phyloP scores from a whole-genome alignment of 768 basidiomycete species.

The Macrolepiota fuliginosa region DNA sequence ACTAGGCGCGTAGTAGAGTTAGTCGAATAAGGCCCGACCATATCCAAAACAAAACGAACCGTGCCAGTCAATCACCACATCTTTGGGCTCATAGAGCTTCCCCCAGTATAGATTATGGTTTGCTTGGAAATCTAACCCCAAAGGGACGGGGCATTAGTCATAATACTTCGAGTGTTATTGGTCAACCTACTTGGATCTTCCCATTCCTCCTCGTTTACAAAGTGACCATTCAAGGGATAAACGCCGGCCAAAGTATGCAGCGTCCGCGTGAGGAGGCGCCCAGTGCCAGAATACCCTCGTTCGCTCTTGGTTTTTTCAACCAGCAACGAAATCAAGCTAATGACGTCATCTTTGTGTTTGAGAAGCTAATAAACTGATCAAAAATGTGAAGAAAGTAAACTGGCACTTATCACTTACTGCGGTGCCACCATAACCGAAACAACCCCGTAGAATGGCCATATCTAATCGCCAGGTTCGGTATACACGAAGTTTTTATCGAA shows the following conservation, averaged over 20 bases:
- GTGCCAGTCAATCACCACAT: conserved; percentile 89
- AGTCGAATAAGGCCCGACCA: conserved; percentile 10
- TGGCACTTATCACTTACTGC: conserved; percentile 40
- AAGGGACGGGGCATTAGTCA: conserved; percentile 9
- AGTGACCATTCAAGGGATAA: conserved; percentile 76
- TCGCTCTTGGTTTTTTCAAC: conserved; percentile 84
- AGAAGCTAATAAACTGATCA: conserved; percentile 49
- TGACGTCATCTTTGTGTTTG: conserved; percentile 61
- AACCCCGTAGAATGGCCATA: conserved; percentile 78
- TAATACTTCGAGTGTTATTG: background rate
- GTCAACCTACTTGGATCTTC: conserved; percentile 57
- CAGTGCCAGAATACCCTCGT: conserved; percentile 81
- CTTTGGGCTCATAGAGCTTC: conserved; percentile 68
- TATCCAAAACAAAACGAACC: conserved; percentile 37
- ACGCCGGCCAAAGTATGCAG: conserved; percentile 72
- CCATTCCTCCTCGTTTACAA: conserved; percentile 84
- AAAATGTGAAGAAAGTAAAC: background rate
- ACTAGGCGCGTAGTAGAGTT: conserved; percentile 31
- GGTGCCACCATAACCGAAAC: conserved; percentile 70
- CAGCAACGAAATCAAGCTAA: conserved; percentile 61
- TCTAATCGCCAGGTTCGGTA: conserved; percentile 39
- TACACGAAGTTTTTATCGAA: background rate
- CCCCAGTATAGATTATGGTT: conserved; percentile 78
- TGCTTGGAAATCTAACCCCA: conserved; percentile 52
- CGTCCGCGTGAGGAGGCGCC: conserved; percentile 71